Base-by-base conservation (phyloP, 768 basidiomycete species). In the Lactarius tabidus region DNA sequence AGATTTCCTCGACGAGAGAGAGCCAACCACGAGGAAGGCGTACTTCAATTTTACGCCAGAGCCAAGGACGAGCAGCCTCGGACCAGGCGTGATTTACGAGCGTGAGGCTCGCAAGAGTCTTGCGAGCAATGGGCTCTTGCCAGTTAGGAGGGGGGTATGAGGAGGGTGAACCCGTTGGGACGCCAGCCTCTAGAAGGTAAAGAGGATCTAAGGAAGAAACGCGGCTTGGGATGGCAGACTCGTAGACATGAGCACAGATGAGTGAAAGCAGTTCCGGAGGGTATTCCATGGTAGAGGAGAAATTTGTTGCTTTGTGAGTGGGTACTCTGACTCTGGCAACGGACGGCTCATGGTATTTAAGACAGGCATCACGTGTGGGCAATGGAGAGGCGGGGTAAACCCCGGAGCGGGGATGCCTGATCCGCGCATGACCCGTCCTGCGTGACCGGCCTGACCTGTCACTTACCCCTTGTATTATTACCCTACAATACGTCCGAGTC, bases 1-100 rank as follows among this genome's bases (percentile, higher is more conserved):
- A 82, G 38, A 95, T 84, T 70, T 91, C 86, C 51, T 92, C 90
- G 18, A 93, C 82, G 51, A 95, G 81, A 12, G 89, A 79, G 17
- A 95, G 84, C 90, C 92, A 95, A 68, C 84, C 86, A n/a, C 87
- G 83, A 12, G 92, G 92, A 6, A 93, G 82, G 6, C 90, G 84
- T 58, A 95, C 88, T 74, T 93, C 92, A 67, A 94, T 79, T 65
- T 86, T 86, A 64, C 83, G 84, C 91, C 92, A 95, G 6, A 95
- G 78, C 90, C 89, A 94, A 0, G 91, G 91, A 70, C 88, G 89
- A n/a, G 92, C 90, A 1, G 90, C 92, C 33, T 85, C 83, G 72
- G 86, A 85, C 89, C 90, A 93, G 3, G 85, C 81, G 71, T 80
- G 88, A 71, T 86, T 90, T 51, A 92, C 90, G 66, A 90, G 82